A percentile compares a stretch with the other conserved stretches of the same genome.
Conservation (phyloP, 192 early-diverging fungal species). For the Umbelopsis vinacea region DNA sequence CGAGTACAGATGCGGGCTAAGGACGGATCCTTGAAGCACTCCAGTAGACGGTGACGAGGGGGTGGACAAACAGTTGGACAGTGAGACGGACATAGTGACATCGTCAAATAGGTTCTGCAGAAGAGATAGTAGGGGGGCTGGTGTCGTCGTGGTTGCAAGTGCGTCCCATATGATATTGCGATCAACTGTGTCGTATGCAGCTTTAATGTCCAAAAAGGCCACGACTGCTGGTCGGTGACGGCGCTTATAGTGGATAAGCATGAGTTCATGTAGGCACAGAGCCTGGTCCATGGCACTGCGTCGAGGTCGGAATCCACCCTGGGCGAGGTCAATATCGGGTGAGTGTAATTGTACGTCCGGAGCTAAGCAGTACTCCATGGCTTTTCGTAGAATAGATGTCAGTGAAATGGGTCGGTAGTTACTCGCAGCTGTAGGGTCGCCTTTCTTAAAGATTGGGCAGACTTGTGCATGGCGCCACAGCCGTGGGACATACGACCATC, state of each 20-base stretch:
- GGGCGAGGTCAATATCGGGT: slow-evolving; percentile 19
- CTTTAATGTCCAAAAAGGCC: slow-evolving; percentile 32
- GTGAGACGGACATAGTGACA: neutral
- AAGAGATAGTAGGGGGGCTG: neutral
- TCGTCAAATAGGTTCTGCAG: slow-evolving; percentile 25
- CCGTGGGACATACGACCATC: neutral
- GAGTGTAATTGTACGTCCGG: neutral
- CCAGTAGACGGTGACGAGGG: slow-evolving; percentile 26
- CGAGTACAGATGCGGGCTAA: slow-evolving; percentile 28
- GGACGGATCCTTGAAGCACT: slow-evolving; percentile 33
- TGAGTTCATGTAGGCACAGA: slow-evolving; percentile 21
- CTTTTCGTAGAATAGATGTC: slow-evolving; percentile 18
- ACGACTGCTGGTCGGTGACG: slow-evolving; percentile 17
- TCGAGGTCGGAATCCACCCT: slow-evolving; percentile 26
- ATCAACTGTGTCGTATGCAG: slow-evolving; percentile 35
- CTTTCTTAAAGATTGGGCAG: slow-evolving; percentile 26
- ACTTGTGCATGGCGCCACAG: slow-evolving; percentile 27
- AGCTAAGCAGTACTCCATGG: slow-evolving; percentile 22
- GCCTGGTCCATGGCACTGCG: slow-evolving; percentile 29
- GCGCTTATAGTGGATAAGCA: neutral
- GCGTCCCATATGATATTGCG: slow-evolving; percentile 27
- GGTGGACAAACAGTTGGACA: neutral
- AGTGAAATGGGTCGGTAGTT: slow-evolving; percentile 18
- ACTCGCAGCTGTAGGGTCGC: neutral
- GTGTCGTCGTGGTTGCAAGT: neutral